A percentile compares a stretch with the other conserved stretches of the same genome.
Evolutionary conservation across 805 yeast genomes (phyloP).

Genomic region (Candida methanosorbosa): DNA sequence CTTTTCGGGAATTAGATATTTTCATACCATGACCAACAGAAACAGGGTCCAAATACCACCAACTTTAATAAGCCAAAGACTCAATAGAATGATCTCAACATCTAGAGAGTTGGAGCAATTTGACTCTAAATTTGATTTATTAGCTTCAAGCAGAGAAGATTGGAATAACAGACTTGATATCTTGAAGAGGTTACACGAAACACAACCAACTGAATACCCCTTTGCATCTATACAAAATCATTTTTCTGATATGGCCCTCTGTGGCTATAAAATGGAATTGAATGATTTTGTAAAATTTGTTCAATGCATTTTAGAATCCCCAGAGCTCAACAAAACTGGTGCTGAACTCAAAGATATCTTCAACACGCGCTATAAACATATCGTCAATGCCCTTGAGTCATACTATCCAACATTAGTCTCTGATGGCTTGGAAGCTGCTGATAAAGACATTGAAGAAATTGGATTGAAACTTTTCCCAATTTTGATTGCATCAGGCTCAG

Average conservation of each 20-base stretch:
- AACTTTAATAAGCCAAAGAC: neutral
- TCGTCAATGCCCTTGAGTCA: conserved; percentile 8
- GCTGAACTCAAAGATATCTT: conserved; percentile 8
- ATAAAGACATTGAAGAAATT: neutral
- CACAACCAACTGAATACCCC: conserved; percentile 11
- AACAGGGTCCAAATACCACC: neutral
- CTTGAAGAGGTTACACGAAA: conserved; percentile 12
- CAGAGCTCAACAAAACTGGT: conserved; percentile 15
- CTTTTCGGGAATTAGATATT: conserved; percentile 35
- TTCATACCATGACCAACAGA: conserved; percentile 23
- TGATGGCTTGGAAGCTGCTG: conserved; percentile 6
- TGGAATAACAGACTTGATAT: conserved; percentile 10
- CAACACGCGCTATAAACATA: conserved; percentile 11
- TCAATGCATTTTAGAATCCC: conserved; percentile 17
- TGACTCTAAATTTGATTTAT: conserved; percentile 6
- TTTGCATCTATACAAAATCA: conserved; percentile 12
- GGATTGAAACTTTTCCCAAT: conserved; percentile 14
- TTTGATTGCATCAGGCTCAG: conserved; percentile 18
- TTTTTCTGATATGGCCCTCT: conserved; percentile 19
- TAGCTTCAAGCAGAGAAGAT: conserved; percentile 6
- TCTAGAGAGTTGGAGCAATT: neutral
- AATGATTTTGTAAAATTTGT: conserved; percentile 12
- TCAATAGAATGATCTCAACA: neutral
- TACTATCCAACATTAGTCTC: conserved; percentile 13
- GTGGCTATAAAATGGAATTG: conserved; percentile 16